A percentile compares a stretch with the other conserved stretches of the same genome.
Evolutionary conservation across 306 rosid genomes (phyloP).

Genomic region (Dalbergia cultrata): DNA sequence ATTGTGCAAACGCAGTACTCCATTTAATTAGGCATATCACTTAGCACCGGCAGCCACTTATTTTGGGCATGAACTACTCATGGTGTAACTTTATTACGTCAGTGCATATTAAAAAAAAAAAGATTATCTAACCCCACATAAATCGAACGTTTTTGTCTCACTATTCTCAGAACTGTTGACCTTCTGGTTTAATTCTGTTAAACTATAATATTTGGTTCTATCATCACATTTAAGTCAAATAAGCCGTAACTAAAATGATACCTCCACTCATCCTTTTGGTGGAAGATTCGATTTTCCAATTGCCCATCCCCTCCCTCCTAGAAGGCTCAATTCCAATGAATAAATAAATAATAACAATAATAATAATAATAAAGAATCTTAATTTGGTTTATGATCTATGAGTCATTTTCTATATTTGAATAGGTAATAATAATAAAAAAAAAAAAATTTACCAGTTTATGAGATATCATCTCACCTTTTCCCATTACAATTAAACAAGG

Average conservation of each 20-base stretch:
- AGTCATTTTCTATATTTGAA: no score
- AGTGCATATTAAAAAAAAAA: constrained; percentile 17
- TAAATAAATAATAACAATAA: no score
- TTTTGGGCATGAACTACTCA: constrained; percentile 27
- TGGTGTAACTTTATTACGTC: background rate
- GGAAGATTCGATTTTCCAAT: no score
- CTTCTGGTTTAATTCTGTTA: background rate
- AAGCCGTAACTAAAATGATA: background rate
- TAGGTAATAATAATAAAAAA: no score
- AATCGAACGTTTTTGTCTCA: constrained; percentile 9
- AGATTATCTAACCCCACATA: background rate
- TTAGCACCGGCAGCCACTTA: background rate
- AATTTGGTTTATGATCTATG: no score
- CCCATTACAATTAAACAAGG: background rate
- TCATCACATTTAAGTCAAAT: background rate
- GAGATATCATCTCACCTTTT: background rate
- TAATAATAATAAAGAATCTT: no score
- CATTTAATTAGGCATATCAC: constrained; percentile 21
- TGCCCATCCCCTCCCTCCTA: no score
- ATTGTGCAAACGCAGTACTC: background rate
- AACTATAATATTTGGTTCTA: background rate
- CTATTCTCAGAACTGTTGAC: background rate
- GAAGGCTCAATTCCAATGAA: no score
- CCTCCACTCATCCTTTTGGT: background rate
- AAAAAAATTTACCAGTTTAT: background rate